These are phyloP conservation scores for Coprinellus micaceus DNA, from an alignment of 768 basidiomycete species.

Conservation along the genomic window DNA sequence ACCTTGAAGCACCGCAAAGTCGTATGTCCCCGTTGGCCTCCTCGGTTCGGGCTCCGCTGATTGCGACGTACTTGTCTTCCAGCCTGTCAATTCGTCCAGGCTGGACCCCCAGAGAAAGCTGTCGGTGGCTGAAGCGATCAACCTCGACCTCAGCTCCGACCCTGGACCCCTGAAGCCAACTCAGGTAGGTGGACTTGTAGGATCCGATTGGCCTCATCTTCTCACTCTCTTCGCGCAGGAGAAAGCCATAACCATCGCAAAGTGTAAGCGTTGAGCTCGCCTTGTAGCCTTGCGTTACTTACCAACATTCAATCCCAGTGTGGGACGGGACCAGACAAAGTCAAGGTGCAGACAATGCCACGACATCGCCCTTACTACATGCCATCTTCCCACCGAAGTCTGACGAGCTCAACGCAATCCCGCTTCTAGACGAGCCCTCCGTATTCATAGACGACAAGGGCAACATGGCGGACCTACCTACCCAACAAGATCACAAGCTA, in stretches of 20 bases:
- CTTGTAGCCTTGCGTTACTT: neutral
- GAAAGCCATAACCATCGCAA: slow-evolving; percentile 1
- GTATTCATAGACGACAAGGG: slow-evolving; percentile 9
- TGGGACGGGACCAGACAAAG: neutral
- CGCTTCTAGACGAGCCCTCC: neutral
- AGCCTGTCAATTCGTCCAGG: no score
- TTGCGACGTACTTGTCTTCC: no score
- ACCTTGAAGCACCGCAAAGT: slow-evolving; percentile 43
- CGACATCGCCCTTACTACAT: neutral
- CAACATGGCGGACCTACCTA: neutral
- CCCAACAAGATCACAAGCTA: neutral
- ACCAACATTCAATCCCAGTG: neutral
- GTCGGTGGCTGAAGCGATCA: slow-evolving; percentile 9
- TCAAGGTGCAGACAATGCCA: neutral
- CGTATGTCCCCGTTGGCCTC: no score
- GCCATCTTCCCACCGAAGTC: slow-evolving; percentile 8
- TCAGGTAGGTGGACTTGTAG: no score
- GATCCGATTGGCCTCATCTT: no score
- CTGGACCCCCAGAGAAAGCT: slow-evolving; percentile 3
- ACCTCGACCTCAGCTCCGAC: neutral
- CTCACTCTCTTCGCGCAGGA: no score
- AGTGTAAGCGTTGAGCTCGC: neutral
- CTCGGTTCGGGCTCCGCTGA: no score
- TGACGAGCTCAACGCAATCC: neutral
- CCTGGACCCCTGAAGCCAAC: slow-evolving; percentile 5